These are phyloP conservation scores for Fusarium oligoseptatum DNA, from an alignment of 2,329 filamentous ascomycete species.

Conservation along the genomic window DNA sequence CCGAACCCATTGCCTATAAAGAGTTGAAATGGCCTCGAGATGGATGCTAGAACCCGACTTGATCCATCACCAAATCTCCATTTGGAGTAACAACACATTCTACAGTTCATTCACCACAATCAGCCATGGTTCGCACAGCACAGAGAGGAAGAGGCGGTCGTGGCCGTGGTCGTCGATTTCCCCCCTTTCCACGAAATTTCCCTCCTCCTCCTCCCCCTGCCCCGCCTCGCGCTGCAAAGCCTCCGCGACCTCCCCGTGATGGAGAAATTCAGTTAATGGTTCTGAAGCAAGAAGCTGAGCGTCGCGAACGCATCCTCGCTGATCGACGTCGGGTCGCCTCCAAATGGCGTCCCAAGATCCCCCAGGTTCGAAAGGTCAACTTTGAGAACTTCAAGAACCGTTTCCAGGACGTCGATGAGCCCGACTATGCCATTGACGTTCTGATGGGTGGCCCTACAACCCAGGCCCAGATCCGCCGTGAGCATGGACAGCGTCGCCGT, in stretches of 20 bases:
- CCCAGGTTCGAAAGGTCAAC: slow-evolving; percentile 56
- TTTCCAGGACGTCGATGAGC: slow-evolving; percentile 52
- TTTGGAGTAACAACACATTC: not conserved
- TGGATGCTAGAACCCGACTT: not conserved
- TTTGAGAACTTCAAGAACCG: slow-evolving; percentile 61
- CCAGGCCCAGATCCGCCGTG: slow-evolving; percentile 56
- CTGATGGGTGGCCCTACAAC: slow-evolving; percentile 52
- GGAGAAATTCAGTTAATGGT: slow-evolving; percentile 48
- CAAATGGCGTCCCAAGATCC: slow-evolving; percentile 58
- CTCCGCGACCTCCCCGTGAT: slow-evolving; percentile 39
- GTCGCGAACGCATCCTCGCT: slow-evolving; percentile 53
- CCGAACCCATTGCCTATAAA: not conserved
- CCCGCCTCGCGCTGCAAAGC: not conserved
- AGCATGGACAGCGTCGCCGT: slow-evolving; percentile 52
- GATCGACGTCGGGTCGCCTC: slow-evolving; percentile 52
- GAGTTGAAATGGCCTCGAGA: not conserved
- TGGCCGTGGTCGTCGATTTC: slow-evolving; percentile 16
- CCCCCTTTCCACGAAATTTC: not conserved
- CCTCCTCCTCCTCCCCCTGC: not conserved
- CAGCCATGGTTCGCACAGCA: slow-evolving; percentile 35
- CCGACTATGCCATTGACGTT: slow-evolving; percentile 57
- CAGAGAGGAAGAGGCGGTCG: slow-evolving; percentile 17
- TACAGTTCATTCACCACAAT: not conserved
- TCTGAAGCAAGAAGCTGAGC: slow-evolving; percentile 53
- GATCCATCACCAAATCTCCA: not conserved